A percentile compares a stretch with the other conserved stretches of the same genome.
phyloP scores from a whole-genome alignment of 2,329 filamentous ascomycete species.

The Chaetomiaceae sp. region DNA sequence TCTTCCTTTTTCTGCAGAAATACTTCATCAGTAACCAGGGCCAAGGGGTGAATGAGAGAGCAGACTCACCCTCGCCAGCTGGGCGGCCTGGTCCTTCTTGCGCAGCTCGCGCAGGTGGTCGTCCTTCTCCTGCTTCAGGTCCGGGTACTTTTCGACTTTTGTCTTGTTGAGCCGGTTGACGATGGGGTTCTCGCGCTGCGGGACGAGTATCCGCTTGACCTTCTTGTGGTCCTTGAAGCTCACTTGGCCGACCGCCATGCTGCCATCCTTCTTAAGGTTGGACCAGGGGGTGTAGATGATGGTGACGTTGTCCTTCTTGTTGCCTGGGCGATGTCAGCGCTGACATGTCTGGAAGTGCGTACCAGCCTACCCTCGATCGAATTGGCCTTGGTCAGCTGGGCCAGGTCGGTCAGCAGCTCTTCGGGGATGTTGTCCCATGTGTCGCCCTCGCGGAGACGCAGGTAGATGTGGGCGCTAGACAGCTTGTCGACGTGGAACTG shows the following conservation, averaged over 20 bases:
- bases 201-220: slow-evolving; percentile 74
- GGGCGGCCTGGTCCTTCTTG: slow-evolving; percentile 62
- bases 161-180: slow-evolving; percentile 99
- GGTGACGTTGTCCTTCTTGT: slow-evolving; percentile 97
- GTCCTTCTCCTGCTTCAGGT: slow-evolving; percentile 77
- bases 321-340: slow-evolving; percentile 53
- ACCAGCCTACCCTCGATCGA: slow-evolving; percentile 74
- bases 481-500: slow-evolving; percentile 98
- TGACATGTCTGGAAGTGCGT: background rate
- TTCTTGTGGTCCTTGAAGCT: slow-evolving; percentile 85
- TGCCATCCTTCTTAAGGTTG: slow-evolving; percentile 91
- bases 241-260: slow-evolving; percentile 93
- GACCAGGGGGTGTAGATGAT: slow-evolving; percentile 96
- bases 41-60: background rate
- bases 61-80: slow-evolving; percentile 58
- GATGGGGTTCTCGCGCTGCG: slow-evolving; percentile 78
- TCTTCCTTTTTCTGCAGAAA: slow-evolving; percentile 69
- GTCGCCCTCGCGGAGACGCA: slow-evolving; percentile 73
- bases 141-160: slow-evolving; percentile 79
- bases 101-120: slow-evolving; percentile 67
- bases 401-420: slow-evolving; percentile 76
- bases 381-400: slow-evolving; percentile 97
- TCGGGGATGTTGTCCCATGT: slow-evolving; percentile 78
- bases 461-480: slow-evolving; percentile 93
- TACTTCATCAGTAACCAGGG: background rate